A percentile compares a stretch with the other conserved stretches of the same genome.
These are phyloP conservation scores for Yamadazyma phyllophila DNA, from an alignment of 805 yeast genomes.

Conservation along the genomic window DNA sequence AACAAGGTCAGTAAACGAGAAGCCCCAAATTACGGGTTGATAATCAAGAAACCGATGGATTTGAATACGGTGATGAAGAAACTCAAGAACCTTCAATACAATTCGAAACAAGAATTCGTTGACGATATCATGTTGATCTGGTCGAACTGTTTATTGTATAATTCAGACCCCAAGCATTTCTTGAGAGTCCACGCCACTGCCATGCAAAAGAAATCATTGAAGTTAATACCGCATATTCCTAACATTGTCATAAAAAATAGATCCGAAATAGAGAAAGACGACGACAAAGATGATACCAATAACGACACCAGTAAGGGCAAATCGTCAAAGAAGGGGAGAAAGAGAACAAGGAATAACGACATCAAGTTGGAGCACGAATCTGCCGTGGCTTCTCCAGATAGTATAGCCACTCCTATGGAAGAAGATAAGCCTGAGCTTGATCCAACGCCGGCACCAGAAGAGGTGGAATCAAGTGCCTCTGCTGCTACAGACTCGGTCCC, in stretches of 20 bases:
- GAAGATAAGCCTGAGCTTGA: slow-evolving; percentile 10
- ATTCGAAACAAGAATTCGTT: slow-evolving; percentile 85
- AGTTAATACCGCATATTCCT: slow-evolving; percentile 81
- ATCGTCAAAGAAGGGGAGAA: slow-evolving; percentile 40
- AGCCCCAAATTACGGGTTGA: slow-evolving; percentile 92
- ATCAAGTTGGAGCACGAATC: slow-evolving; percentile 28
- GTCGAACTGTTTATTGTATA: slow-evolving; percentile 90
- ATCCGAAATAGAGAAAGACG: slow-evolving; percentile 68
- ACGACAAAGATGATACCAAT: slow-evolving; percentile 31
- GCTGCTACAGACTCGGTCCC: no score
- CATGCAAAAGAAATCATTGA: slow-evolving; percentile 85
- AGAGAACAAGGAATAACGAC: slow-evolving; percentile 34
- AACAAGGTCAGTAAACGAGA: slow-evolving; percentile 96
- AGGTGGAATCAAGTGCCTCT: neutral
- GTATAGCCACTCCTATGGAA: slow-evolving; percentile 13
- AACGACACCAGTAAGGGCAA: slow-evolving; percentile 36
- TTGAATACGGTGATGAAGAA: slow-evolving; percentile 91
- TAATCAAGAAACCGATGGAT: slow-evolving; percentile 95
- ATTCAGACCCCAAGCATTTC: slow-evolving; percentile 92
- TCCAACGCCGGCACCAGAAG: slow-evolving; percentile 6
- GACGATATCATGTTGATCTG: slow-evolving; percentile 93
- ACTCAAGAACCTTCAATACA: slow-evolving; percentile 76
- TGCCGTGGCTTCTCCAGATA: slow-evolving; percentile 18
- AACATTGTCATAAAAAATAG: slow-evolving; percentile 77
- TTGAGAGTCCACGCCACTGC: slow-evolving; percentile 89